These are phyloP conservation scores for Kregervanrija pseudodelftensis DNA, from an alignment of 805 yeast genomes.

Conservation along the genomic window DNA sequence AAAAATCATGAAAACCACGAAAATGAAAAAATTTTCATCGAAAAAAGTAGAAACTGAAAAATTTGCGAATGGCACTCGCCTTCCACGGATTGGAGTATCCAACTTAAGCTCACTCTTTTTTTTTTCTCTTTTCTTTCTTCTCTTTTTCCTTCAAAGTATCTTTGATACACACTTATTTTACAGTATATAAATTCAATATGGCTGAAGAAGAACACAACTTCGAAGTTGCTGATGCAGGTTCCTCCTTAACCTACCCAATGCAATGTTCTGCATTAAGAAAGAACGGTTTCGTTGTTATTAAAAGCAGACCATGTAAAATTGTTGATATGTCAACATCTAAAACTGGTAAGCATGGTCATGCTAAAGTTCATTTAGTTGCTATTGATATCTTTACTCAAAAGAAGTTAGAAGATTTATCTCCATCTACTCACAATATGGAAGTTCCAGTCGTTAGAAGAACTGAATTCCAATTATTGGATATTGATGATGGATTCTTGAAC, in stretches of 20 bases:
- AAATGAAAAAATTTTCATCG: too few relatives aligned
- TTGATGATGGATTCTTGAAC: constrained; percentile 96
- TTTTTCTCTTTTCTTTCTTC: constrained; percentile 1
- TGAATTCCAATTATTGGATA: constrained; percentile 95
- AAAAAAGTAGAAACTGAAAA: too few relatives aligned
- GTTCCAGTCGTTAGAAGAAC: constrained; percentile 96
- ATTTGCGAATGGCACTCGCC: too few relatives aligned
- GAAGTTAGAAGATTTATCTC: constrained; percentile 99
- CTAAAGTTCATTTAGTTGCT: constrained; percentile 99
- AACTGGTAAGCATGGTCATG: constrained; percentile 99
- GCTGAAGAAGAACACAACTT: constrained; percentile 63
- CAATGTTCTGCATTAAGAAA: constrained; percentile 99
- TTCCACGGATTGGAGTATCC: too few relatives aligned
- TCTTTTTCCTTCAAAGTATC: neutral
- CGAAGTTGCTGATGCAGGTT: constrained; percentile 98
- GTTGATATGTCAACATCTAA: constrained; percentile 99
- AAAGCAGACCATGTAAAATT: constrained; percentile 99
- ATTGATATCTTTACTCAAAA: constrained; percentile 98
- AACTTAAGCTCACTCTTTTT: neutral
- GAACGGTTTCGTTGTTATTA: constrained; percentile 98
- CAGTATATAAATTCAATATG: constrained; percentile 17
- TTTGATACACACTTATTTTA: constrained; percentile 5
- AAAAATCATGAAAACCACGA: too few relatives aligned
- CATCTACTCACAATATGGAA: constrained; percentile 99
- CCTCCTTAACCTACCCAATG: constrained; percentile 96